These are phyloP conservation scores for Fraxinus sp. DNA, from an alignment of 305 asterid species.

Conservation along the genomic window DNA sequence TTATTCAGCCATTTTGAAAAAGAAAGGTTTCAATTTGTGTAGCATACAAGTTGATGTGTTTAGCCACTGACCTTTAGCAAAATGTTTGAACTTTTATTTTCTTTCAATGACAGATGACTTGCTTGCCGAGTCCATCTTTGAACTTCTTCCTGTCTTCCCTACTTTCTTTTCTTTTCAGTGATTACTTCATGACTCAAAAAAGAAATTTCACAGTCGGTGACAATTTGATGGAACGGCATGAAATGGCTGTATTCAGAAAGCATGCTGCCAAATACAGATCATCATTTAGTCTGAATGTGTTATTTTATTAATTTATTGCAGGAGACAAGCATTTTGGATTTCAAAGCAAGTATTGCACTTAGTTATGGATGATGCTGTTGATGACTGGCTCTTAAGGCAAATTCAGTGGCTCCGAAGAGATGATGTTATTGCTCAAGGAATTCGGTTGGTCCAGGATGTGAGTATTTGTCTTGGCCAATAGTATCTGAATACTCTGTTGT, in stretches of 20 bases:
- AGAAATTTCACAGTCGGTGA: not conserved
- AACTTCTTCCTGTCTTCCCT: not conserved
- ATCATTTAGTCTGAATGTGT: slow-evolving; percentile 8
- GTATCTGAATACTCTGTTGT: not conserved
- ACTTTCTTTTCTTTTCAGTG: not conserved
- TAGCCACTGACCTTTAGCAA: slow-evolving; percentile 5
- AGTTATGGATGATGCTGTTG: slow-evolving; percentile 94
- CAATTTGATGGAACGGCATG: not conserved
- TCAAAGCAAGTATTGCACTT: slow-evolving; percentile 87
- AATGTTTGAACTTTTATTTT: not conserved
- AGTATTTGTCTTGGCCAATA: slow-evolving; percentile 28
- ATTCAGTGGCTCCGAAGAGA: slow-evolving; percentile 88
- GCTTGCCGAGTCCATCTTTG: slow-evolving; percentile 1
- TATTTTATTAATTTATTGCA: slow-evolving; percentile 27
- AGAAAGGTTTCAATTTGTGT: slow-evolving; percentile 6
- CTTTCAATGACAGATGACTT: not conserved
- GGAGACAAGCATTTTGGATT: slow-evolving; percentile 96
- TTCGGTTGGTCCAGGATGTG: slow-evolving; percentile 75
- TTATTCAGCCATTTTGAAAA: not conserved
- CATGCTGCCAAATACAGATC: slow-evolving; percentile 10
- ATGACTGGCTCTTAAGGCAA: slow-evolving; percentile 85
- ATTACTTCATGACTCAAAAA: not conserved
- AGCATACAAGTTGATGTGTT: not conserved
- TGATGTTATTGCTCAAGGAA: slow-evolving; percentile 65
- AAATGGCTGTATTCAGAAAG: not conserved